These are phyloP conservation scores for Alopecurus myosuroides DNA, from an alignment of 176 grass and related monocot species.

Conservation along the genomic window DNA sequence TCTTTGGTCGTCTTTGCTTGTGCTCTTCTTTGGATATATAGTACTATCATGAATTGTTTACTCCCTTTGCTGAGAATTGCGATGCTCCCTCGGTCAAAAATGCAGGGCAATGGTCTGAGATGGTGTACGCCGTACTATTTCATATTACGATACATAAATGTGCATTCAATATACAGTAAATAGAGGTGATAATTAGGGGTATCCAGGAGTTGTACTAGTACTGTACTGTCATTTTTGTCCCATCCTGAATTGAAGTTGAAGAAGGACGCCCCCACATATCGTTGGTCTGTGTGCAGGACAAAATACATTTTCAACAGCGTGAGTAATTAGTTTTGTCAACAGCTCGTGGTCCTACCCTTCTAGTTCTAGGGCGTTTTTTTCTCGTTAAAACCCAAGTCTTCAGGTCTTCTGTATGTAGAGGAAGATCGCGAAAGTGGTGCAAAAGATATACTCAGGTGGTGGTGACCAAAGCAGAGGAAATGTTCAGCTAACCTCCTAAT, in stretches of 20 bases:
- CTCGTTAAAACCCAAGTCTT: not conserved
- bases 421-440: not conserved
- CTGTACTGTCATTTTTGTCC: not conserved
- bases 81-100: not conserved
- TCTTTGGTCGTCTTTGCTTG: not conserved
- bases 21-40: not conserved
- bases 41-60: not conserved
- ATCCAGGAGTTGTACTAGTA: not conserved
- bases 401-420: not conserved
- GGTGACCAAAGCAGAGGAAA: not conserved
- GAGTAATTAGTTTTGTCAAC: conserved; percentile 5
- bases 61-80: not conserved
- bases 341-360: not conserved
- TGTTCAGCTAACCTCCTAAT: not conserved
- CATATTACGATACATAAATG: not conserved
- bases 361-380: not conserved
- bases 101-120: not conserved
- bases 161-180: not conserved
- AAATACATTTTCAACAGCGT: not conserved
- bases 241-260: too few species aligned
- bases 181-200: not conserved
- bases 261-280: not conserved
- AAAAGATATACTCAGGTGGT: not conserved
- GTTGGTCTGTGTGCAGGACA: not conserved
- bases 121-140: not conserved